Percentiles rank a stretch among this genome's conserved stretches.
phyloP scores from a whole-genome alignment of 352 stramenopile species.

The Pythium angustatum region DNA sequence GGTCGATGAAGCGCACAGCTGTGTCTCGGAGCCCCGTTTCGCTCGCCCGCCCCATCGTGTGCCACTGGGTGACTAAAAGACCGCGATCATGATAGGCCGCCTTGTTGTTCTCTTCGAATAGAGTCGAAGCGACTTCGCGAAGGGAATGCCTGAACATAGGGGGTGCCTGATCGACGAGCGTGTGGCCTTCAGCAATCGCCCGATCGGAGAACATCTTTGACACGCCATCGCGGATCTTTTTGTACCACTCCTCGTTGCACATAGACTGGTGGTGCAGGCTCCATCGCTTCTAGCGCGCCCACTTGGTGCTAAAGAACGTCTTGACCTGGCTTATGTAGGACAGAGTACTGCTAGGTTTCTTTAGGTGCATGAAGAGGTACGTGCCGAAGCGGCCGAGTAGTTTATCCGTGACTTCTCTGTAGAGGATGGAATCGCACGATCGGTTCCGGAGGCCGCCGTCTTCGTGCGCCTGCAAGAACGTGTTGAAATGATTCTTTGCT shows the following conservation, averaged over 20 bases:
- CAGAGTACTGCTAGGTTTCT: neutral
- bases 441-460: neutral
- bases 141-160: slow-evolving; percentile 7
- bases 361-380: slow-evolving; percentile 5
- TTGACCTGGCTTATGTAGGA: slow-evolving; percentile 12
- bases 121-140: neutral
- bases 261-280: neutral
- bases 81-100: slow-evolving; percentile 10
- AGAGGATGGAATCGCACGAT: neutral
- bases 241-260: slow-evolving; percentile 3
- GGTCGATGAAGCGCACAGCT: neutral
- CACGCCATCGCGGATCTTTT: slow-evolving; percentile 7
- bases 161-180: slow-evolving; percentile 8
- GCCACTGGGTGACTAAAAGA: slow-evolving; percentile 6
- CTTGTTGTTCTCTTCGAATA: slow-evolving; percentile 2
- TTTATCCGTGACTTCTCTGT: neutral
- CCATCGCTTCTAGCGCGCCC: neutral
- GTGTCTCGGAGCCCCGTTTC: slow-evolving; percentile 7
- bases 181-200: neutral
- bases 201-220: neutral
- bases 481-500: slow-evolving; percentile 10
- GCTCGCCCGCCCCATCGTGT: slow-evolving; percentile 1
- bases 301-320: slow-evolving; percentile 5
- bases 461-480: neutral
- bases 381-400: slow-evolving; percentile 2